Percentiles rank a stretch among this genome's conserved stretches.
Conservation (phyloP, 2,329 filamentous ascomycete genomes). For the Fusarium xylarioides region DNA sequence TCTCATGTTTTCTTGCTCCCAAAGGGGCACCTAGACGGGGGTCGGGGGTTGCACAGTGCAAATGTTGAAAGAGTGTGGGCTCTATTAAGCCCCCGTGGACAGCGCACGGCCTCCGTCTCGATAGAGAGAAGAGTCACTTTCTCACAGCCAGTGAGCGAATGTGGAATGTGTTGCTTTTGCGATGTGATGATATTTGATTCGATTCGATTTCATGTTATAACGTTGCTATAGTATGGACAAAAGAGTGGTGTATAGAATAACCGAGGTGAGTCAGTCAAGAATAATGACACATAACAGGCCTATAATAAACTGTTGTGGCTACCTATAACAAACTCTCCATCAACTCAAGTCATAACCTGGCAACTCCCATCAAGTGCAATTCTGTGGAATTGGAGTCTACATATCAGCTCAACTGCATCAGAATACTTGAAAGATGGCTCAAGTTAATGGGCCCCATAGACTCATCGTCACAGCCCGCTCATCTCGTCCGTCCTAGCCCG, state of each 20-base stretch:
- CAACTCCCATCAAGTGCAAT: background rate
- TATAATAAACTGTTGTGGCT: background rate
- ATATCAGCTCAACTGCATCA: background rate
- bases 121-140: conserved; percentile 26
- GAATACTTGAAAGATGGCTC: background rate
- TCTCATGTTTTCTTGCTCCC: too few species aligned
- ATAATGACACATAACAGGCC: background rate
- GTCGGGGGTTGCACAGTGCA: conserved; percentile 37
- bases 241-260: background rate
- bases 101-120: conserved; percentile 39
- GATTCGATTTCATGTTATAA: background rate
- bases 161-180: conserved; percentile 19
- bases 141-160: conserved; percentile 8
- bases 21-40: conserved; percentile 16
- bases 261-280: background rate
- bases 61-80: conserved; percentile 15
- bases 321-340: background rate
- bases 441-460: conserved; percentile 3
- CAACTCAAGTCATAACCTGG: background rate
- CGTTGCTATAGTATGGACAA: background rate
- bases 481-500: conserved; percentile 7
- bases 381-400: background rate
- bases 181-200: conserved; percentile 7
- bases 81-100: conserved; percentile 15
- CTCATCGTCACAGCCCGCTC: conserved; percentile 23